Evolutionary conservation across 2,329 filamentous ascomycete species (phyloP).

Genomic region (Canariomyces notabilis): DNA sequence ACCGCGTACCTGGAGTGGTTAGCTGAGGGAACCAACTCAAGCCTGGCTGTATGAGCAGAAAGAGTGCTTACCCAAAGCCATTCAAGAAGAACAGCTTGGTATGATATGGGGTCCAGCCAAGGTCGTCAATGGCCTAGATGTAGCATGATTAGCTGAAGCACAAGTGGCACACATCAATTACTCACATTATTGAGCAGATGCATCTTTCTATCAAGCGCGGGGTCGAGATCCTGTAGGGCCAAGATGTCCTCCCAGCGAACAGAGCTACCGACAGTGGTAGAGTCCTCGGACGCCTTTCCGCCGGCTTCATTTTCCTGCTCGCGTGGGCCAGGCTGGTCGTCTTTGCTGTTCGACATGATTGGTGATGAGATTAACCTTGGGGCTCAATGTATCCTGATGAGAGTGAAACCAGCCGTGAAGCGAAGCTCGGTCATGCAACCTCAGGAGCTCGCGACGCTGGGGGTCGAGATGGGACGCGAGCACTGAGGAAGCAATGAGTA

Average conservation of each 20-base stretch:
- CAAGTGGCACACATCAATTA: not conserved
- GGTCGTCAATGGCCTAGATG: conserved; percentile 52
- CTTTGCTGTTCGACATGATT: no score
- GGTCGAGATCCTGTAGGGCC: conserved; percentile 45
- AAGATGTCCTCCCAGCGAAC: conserved; percentile 37
- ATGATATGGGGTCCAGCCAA: conserved; percentile 56
- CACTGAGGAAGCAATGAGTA: no score
- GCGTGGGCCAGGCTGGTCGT: no score
- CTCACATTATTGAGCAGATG: conserved; percentile 50
- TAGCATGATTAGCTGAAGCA: conserved; percentile 4
- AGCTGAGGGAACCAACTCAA: no score
- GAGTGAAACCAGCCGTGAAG: no score
- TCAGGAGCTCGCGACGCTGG: no score
- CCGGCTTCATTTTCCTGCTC: not conserved
- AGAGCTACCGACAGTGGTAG: conserved; percentile 1
- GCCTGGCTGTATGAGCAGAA: no score
- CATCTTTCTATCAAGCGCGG: conserved; percentile 51
- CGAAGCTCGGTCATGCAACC: no score
- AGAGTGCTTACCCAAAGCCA: conserved; percentile 48
- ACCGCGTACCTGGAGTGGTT: conserved; percentile 43
- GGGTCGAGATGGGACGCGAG: no score
- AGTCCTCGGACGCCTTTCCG: conserved; percentile 2
- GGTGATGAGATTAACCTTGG: no score
- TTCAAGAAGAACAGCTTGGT: conserved; percentile 58
- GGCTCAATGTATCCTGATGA: no score